Percentiles rank a stretch among this genome's conserved stretches.
These are phyloP conservation scores for Castanospermum australe DNA, from an alignment of 306 rosid genomes.

Conservation along the genomic window DNA sequence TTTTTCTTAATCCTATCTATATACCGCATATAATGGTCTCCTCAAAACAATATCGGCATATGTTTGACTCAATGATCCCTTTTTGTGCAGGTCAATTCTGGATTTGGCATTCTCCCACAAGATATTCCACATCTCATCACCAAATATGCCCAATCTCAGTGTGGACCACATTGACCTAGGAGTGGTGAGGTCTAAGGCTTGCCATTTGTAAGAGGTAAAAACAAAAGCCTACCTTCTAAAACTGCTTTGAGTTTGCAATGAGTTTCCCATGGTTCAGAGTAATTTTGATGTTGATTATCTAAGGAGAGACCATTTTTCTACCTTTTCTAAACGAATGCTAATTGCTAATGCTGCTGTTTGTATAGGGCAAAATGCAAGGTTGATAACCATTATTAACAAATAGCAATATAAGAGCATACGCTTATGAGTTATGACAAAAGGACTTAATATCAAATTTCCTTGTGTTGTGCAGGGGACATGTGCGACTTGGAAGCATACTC, in stretches of 20 bases:
- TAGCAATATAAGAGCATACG: too few species aligned
- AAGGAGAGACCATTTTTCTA: not conserved
- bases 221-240: not conserved
- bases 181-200: constrained; percentile 58
- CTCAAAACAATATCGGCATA: too few species aligned
- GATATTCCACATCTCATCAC: constrained; percentile 57
- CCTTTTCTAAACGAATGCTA: too few species aligned
- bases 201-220: constrained; percentile 67
- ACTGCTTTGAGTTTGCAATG: not conserved
- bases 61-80: not conserved
- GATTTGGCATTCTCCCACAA: constrained; percentile 56
- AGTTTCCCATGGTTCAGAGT: not conserved
- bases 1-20: too few species aligned
- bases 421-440: too few species aligned
- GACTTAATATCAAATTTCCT: too few species aligned
- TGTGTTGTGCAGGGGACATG: too few species aligned
- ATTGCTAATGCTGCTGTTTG: too few species aligned
- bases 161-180: constrained; percentile 36
- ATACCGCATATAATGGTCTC: too few species aligned
- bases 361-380: too few species aligned
- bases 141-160: constrained; percentile 44
- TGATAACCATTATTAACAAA: too few species aligned
- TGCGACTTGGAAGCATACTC: too few species aligned
- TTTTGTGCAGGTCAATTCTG: constrained; percentile 60
- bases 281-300: not conserved